Base-by-base conservation (phyloP, 305 asterid species). In the Solanum hybrid region DNA sequence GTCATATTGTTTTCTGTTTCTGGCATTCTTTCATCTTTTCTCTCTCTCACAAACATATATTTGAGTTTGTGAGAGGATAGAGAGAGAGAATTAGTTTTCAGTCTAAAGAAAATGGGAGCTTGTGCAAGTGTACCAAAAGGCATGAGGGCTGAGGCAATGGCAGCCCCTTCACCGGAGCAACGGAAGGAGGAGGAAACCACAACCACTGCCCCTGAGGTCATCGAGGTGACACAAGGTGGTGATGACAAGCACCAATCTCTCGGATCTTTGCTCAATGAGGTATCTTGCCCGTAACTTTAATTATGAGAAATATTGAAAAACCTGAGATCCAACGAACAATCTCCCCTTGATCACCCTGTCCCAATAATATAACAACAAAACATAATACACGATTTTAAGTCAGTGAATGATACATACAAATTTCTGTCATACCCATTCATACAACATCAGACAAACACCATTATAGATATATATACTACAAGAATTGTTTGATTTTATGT, bases 91-190 rank as follows among this genome's bases (percentile, higher is more conserved):
- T 12, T 42, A 46, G 64, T 46, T 37, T 89, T 67, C 28, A 71
- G 77, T 1, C 8, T 14, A 28, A 3, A 5, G 5, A 42, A 69
- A 76, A 57, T 95, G 97, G 97, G 97, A 89, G 94, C 94, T 9
- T 95, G 97, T 64, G 94, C 95, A 75, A 94, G 96, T 89, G 94
- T 94, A 34, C 92, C 93, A 9, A 95, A 93, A 88, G 93, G 74
- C 88, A 91, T 94, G 93, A 94, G 91, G 89, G 93, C 51, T 24
- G 92, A 91, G 29, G 90, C 91, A 64, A 84, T 90, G 79, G 86
- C 77, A 36, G 91, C 93, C 22, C 89, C 93, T 13, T 14, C 37
- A 28, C 96, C 94, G 4, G 94, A 94, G 69, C 93, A 37, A 51
- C 90, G 91, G 13, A 90, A 91, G 90, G 96, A 95, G 92, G 95